Base-by-base conservation (phyloP, 345 rosid genomes). In the Melaleuca quinquenervia region DNA sequence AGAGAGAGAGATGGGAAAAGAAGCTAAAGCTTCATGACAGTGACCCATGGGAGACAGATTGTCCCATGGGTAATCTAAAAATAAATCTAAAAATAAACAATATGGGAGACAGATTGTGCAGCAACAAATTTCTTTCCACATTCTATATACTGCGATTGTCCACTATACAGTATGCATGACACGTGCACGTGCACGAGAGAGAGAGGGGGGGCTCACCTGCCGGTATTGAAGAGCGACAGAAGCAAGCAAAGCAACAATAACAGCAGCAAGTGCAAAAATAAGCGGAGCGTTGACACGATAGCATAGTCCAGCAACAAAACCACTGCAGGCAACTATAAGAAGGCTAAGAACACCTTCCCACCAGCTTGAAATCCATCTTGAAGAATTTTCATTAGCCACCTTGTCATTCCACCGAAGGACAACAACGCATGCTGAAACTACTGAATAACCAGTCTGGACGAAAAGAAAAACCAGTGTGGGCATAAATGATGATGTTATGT, bases 391-490 rank as follows among this genome's bases (percentile, higher is more conserved):
- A 89, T 86, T 91, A 56, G 82, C 85, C 52, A 91, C 87, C 88
- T 91, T 94, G 89, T 94, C 98, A 82, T 94, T 92, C 96, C 94
- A 91, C 52, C 98, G 96, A 87, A 96, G 94, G 24, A 94, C 91
- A 78, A 97, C 93, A 83, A 97, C 94, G 86, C 96, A 95, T 52
- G 99, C 98, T 54, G 99, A 95, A 89, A 97, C 99, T 82, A 97
- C 99, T 83, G 99, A 97, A 87, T 97, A 97, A 83, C 99, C 98
- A 48, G 98, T 97, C 99, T 97, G 95, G 92, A 78, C 82, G 1
- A 87, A 52, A 50, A 58, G 62, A 83, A 50, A 83, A 82, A 16
- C 50, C 52, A 13, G 62, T 18, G 87, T 89, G 84, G 64, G 85
- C 82, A 82, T 24, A 76, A 41, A 26, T 24, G 32, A 78, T 54